Conservation (phyloP, 2,329 filamentous ascomycete genomes). For the Botrytis tulipae region DNA sequence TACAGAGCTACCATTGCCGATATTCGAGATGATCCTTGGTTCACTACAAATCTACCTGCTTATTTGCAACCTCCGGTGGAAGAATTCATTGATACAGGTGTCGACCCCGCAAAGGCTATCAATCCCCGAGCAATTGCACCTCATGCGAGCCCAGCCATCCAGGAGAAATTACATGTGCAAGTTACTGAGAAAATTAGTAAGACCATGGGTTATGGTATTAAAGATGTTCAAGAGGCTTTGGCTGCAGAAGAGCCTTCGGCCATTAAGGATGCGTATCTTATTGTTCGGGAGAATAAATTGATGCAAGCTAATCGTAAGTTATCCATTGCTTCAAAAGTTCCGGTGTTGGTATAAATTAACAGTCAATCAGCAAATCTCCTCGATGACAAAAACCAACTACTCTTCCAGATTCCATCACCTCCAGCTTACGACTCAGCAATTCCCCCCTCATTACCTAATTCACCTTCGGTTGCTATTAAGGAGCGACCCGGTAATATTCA, state of each 20-base stretch:
- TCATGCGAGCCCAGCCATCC: conserved; percentile 71
- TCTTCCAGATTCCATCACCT: conserved; percentile 55
- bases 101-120: conserved; percentile 89
- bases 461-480: conserved; percentile 7
- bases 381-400: conserved; percentile 38
- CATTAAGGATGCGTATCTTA: conserved; percentile 98
- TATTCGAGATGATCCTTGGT: conserved; percentile 93
- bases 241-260: conserved; percentile 91
- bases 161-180: conserved; percentile 86
- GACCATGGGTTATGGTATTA: conserved; percentile 95
- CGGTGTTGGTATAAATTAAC: conserved; percentile 23
- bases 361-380: conserved; percentile 34
- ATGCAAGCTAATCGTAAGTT: conserved; percentile 91
- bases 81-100: conserved; percentile 91
- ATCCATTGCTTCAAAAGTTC: background rate
- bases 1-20: conserved; percentile 92
- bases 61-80: conserved; percentile 87
- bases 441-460: conserved; percentile 9
- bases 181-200: conserved; percentile 95
- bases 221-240: conserved; percentile 91
- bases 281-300: conserved; percentile 94
- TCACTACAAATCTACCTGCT: conserved; percentile 77
- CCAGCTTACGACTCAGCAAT: conserved; percentile 47
- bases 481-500: conserved; percentile 17
- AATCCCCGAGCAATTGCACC: conserved; percentile 78